Conservation (phyloP, 2,329 filamentous ascomycete species). For the Penicillium janthinellum region DNA sequence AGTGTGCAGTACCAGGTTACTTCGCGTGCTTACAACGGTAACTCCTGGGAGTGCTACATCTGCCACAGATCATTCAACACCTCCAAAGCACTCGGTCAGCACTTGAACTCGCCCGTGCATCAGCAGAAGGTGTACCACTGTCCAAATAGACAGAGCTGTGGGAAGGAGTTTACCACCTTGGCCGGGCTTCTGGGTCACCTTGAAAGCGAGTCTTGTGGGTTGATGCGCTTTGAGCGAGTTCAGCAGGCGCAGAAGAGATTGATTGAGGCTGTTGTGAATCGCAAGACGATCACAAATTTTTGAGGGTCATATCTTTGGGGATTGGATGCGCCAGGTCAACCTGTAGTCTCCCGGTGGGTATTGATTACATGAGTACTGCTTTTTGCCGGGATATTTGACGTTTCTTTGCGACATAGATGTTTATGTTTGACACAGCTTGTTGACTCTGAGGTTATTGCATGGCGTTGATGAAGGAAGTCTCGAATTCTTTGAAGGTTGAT, state of each 20-base stretch:
- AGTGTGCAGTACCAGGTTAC: conserved; percentile 43
- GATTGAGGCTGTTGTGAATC: neutral
- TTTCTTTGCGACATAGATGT: too few species aligned
- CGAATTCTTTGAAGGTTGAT: too few species aligned
- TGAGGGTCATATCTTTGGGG: neutral
- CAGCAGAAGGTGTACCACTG: conserved; percentile 51
- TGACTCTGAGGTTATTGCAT: too few species aligned
- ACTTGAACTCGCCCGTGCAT: conserved; percentile 58
- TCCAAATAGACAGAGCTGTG: conserved; percentile 39
- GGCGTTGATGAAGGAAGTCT: too few species aligned
- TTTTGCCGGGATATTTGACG: too few species aligned
- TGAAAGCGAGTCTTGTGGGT: conserved; percentile 49
- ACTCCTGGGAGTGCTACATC: conserved; percentile 55
- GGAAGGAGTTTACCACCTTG: conserved; percentile 41
- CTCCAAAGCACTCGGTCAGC: conserved; percentile 48
- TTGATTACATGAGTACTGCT: too few species aligned
- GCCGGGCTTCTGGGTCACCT: conserved; percentile 50
- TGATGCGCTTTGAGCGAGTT: conserved; percentile 45
- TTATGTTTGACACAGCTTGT: too few species aligned
- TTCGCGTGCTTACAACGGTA: conserved; percentile 48
- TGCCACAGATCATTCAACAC: conserved; percentile 51
- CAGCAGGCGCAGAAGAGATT: conserved; percentile 23
- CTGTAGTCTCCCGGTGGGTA: too few species aligned
- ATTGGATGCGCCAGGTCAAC: too few species aligned
- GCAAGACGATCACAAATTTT: neutral